Conservation (phyloP, 768 basidiomycete species). For the Amanita muscaria region DNA sequence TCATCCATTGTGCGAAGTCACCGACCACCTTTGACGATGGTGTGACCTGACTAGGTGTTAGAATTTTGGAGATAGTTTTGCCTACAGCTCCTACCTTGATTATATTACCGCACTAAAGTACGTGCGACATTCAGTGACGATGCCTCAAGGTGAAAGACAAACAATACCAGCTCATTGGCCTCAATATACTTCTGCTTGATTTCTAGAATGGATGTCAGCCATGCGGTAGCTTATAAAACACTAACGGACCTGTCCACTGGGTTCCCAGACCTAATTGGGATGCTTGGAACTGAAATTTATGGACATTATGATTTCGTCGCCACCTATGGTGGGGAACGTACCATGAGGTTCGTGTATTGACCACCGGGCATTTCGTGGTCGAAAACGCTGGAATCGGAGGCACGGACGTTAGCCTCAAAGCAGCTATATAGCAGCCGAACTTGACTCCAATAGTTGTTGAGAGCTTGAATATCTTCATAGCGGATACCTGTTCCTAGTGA, state of each 20-base stretch:
- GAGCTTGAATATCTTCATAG: slow-evolving; percentile 92
- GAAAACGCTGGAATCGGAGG: slow-evolving; percentile 96
- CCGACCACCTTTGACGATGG: slow-evolving; percentile 99
- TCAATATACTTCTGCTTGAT: slow-evolving; percentile 99
- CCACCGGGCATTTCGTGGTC: slow-evolving; percentile 99
- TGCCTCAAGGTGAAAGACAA: slow-evolving; percentile 11
- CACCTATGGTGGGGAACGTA: slow-evolving; percentile 28
- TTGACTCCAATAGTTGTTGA: slow-evolving; percentile 98
- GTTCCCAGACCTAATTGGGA: slow-evolving; percentile 93
- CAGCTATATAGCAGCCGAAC: slow-evolving; percentile 91
- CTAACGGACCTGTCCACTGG: slow-evolving; percentile 74
- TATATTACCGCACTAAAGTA: slow-evolving; percentile 89
- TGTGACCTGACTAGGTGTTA: slow-evolving; percentile 52
- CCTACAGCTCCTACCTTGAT: slow-evolving; percentile 54
- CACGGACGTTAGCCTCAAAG: slow-evolving; percentile 97
- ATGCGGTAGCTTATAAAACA: slow-evolving; percentile 8
- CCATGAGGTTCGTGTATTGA: slow-evolving; percentile 91
- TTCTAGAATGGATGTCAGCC: slow-evolving; percentile 34
- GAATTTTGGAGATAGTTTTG: neutral
- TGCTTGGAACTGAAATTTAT: slow-evolving; percentile 81
- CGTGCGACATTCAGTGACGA: slow-evolving; percentile 10
- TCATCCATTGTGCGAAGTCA: slow-evolving; percentile 99
- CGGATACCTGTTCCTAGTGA: slow-evolving; percentile 90
- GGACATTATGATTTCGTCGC: slow-evolving; percentile 11
- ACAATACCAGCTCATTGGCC: slow-evolving; percentile 82